Conservation (phyloP, 2,329 filamentous ascomycete genomes). For the Madurella mycetomatis region DNA sequence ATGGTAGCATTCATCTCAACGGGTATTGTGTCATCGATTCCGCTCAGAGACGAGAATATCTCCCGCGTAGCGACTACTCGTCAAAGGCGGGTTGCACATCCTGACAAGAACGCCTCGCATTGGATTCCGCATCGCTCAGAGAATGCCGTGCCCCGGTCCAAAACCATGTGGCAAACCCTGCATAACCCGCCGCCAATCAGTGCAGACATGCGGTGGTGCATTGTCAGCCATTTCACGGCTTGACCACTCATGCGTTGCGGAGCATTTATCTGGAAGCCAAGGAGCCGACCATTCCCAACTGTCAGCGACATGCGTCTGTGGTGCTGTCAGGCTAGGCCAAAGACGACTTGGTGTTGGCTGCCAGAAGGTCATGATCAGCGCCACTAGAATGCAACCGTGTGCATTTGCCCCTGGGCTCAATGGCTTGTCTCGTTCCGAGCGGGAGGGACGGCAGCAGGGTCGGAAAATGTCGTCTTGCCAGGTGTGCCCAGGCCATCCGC, state of each 20-base stretch:
- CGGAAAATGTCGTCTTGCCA: background rate
- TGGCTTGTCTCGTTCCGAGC: background rate
- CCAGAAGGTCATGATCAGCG: background rate
- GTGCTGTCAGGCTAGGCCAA: too few relatives aligned
- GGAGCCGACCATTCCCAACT: too few relatives aligned
- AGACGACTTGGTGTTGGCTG: background rate
- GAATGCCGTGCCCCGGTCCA: slow-evolving; percentile 10
- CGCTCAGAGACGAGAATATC: background rate
- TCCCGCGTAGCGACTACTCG: too few relatives aligned
- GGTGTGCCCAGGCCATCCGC: background rate
- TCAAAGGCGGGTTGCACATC: too few relatives aligned
- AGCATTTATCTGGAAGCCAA: too few relatives aligned
- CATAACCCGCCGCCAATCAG: slow-evolving; percentile 2
- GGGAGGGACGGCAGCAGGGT: background rate
- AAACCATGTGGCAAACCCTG: slow-evolving; percentile 25
- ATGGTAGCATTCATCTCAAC: slow-evolving; percentile 5
- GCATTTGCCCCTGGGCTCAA: too few relatives aligned
- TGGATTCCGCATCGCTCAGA: background rate
- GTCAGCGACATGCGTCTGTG: too few relatives aligned
- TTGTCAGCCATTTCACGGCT: too few relatives aligned
- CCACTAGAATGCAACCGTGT: background rate
- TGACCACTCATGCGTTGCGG: too few relatives aligned
- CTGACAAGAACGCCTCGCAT: background rate
- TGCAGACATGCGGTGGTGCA: background rate
- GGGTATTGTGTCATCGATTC: background rate